Conservation (phyloP, 352 stramenopile species). For the Aphanomyces euteiches region DNA sequence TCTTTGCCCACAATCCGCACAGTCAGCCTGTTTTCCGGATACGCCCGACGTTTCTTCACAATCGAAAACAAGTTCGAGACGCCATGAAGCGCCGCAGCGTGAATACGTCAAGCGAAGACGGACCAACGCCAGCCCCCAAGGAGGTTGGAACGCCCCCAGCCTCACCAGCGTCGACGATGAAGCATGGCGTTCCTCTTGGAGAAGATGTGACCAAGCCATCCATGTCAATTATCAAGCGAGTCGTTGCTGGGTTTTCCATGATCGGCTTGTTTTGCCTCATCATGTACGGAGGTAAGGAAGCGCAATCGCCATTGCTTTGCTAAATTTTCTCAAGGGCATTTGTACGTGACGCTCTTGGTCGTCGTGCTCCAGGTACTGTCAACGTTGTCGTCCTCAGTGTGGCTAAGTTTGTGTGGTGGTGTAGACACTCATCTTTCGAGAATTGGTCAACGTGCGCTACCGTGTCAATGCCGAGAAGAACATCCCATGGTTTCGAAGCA, state of each 20-base stretch:
- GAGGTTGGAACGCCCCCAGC: neutral
- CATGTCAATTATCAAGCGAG: conserved; percentile 22
- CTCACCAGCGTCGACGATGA: neutral
- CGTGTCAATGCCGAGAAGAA: conserved; percentile 90
- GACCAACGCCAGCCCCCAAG: neutral
- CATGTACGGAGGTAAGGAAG: conserved; percentile 24
- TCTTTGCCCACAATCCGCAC: too few relatives aligned
- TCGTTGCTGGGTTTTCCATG: conserved; percentile 26
- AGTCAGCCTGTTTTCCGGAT: too few relatives aligned
- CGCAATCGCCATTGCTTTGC: neutral
- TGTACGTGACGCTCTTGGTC: conserved; percentile 49
- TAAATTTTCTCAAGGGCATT: conserved; percentile 38
- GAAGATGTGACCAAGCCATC: conserved; percentile 19
- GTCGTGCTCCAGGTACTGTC: conserved; percentile 32
- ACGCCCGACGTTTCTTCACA: too few relatives aligned
- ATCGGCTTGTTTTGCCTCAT: conserved; percentile 26
- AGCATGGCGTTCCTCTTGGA: neutral
- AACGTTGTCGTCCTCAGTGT: conserved; percentile 59
- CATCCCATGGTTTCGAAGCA: conserved; percentile 96
- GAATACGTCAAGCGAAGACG: too few relatives aligned
- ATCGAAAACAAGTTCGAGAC: too few relatives aligned
- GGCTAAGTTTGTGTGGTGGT: conserved; percentile 25
- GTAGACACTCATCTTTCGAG: conserved; percentile 91
- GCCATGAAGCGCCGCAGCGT: too few relatives aligned
- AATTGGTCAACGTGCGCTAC: conserved; percentile 98